Conservation (phyloP, 768 basidiomycete genomes). For the Leccinum longicurvipes region DNA sequence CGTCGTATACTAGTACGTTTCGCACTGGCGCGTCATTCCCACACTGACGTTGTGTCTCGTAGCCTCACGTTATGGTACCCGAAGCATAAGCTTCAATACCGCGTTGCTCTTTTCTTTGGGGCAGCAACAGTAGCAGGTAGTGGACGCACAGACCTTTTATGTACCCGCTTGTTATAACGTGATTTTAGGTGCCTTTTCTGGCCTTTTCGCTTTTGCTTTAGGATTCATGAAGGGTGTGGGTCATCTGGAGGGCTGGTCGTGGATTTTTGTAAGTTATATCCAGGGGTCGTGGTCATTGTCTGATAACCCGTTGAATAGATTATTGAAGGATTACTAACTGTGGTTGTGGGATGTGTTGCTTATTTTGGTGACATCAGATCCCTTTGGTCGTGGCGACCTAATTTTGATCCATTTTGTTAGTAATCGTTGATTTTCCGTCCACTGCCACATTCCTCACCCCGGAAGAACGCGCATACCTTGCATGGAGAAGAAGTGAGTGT, state of each 20-base stretch:
- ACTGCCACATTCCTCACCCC: slow-evolving; percentile 16
- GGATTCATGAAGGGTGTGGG: slow-evolving; percentile 47
- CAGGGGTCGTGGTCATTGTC: background rate
- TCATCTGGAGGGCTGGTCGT: slow-evolving; percentile 57
- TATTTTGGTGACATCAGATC: slow-evolving; percentile 40
- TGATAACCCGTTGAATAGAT: slow-evolving; percentile 3
- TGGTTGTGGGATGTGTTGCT: slow-evolving; percentile 51
- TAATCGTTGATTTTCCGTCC: slow-evolving; percentile 51
- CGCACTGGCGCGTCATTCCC: no score
- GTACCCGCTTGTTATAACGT: background rate
- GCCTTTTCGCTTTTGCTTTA: slow-evolving; percentile 54
- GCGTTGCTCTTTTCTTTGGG: slow-evolving; percentile 62
- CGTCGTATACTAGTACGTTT: slow-evolving; percentile 64
- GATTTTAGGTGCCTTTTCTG: slow-evolving; percentile 50
- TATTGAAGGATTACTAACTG: slow-evolving; percentile 50
- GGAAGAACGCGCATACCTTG: slow-evolving; percentile 16
- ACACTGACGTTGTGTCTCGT: background rate
- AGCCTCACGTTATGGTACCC: slow-evolving; percentile 71
- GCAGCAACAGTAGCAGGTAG: slow-evolving; percentile 58
- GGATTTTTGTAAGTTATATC: slow-evolving; percentile 54
- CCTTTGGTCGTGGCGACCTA: background rate
- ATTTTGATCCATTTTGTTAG: slow-evolving; percentile 26
- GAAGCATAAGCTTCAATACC: slow-evolving; percentile 54
- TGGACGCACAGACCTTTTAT: background rate
- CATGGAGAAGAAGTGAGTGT: slow-evolving; percentile 20